Evolutionary conservation across 129 eudicot species (phyloP).

Genomic region (Pseudognaphalium luteoalbum): DNA sequence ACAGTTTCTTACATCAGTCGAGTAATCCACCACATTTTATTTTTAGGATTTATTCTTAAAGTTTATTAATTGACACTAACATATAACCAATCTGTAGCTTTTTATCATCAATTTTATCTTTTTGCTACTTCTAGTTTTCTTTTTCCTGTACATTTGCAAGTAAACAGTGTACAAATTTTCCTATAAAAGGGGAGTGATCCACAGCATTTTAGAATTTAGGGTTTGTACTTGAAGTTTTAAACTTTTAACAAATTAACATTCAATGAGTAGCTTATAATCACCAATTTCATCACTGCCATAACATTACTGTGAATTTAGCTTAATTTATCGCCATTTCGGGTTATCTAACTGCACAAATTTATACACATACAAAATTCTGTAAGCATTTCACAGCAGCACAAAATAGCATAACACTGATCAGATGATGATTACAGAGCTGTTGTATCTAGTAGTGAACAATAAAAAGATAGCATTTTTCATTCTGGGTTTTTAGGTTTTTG

Average conservation of each 20-base stretch:
- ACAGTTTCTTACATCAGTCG: no score
- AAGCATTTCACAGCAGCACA: not conserved
- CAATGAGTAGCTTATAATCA: no score
- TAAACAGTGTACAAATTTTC: not conserved
- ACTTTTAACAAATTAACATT: no score
- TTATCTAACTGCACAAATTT: not conserved
- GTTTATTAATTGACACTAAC: not conserved
- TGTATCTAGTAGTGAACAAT: not conserved
- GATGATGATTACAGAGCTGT: not conserved
- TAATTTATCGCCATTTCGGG: no score
- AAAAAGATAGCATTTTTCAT: not conserved
- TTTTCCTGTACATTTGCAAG: not conserved
- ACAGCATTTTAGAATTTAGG: no score
- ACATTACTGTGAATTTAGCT: no score
- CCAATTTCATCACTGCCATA: no score
- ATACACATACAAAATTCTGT: not conserved
- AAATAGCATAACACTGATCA: not conserved
- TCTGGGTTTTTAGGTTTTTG: not conserved
- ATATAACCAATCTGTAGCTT: not conserved
- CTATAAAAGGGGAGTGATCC: not conserved
- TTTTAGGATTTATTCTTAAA: not conserved
- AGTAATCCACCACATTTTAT: not conserved
- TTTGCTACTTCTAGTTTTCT: no score
- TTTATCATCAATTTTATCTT: not conserved
- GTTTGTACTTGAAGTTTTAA: no score